Evolutionary conservation across 129 eudicot genomes (phyloP), one percentile per base, ranked within the genome.

Genomic region (Artemisia argyi): DNA sequence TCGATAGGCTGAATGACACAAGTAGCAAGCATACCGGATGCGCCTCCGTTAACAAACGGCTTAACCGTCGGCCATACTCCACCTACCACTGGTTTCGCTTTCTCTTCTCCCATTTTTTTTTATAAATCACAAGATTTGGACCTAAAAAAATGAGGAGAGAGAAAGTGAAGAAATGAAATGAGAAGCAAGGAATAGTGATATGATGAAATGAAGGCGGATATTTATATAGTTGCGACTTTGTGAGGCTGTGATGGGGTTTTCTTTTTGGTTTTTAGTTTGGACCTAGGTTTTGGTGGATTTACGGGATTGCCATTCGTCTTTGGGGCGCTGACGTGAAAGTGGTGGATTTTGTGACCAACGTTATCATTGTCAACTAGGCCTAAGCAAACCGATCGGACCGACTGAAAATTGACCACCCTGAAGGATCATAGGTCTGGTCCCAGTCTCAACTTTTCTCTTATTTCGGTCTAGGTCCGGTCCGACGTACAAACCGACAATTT

Each of bases 1-100:
- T 93, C 98, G 75, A 93, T 81, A 35, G 98, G 98, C 48, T 93
- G 98, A 51, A 93, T 87, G 48, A 93, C 98, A 73, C 90, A 90
- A 39, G 95, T 93, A 55, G 98, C 95, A 24, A 90, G 88, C 98
- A 93, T 93, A 58, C 98, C 98, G 65, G 98, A 90, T 16, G 83
- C 83, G 39, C 98, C 98, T 61, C 98, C 98, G 79, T 93, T 93
- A 15, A 82, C 91, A 51, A 93, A 93, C 12, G 98, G 97, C 80
- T 93, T 93, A n/a, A 85, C 64, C 2, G 90, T 86, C 18, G 90
- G 88, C 98, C 98, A 93, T 22, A 93, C 91, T 35, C 76, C 72
- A 1, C 87, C 0, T 0, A 39, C 88, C 24, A 47, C 58, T 1
- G 82, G 55, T 74, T 85, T 82, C 12, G 90, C 79, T 79, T 89